A percentile compares a stretch with the other conserved stretches of the same genome.
phyloP scores from a whole-genome alignment of 768 basidiomycete species.

The Brasilioporus rufonigricans region DNA sequence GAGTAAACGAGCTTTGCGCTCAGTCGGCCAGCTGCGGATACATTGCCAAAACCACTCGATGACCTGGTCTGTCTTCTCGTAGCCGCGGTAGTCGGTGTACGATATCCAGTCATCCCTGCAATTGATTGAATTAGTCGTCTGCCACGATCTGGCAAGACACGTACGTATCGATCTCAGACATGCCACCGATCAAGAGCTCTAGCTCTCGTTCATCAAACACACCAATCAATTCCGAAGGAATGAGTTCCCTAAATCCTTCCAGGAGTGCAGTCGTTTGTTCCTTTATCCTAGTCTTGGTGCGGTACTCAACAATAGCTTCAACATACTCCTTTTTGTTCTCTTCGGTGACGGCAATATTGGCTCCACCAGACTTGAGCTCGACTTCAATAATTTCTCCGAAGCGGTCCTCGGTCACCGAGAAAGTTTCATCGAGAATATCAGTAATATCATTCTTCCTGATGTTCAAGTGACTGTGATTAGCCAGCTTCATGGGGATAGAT shows the following conservation, averaged over 20 bases:
- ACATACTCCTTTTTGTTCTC: slow-evolving; percentile 80
- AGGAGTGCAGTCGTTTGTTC: slow-evolving; percentile 86
- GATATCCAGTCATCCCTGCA: slow-evolving; percentile 86
- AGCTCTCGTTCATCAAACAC: slow-evolving; percentile 92
- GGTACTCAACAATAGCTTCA: slow-evolving; percentile 74
- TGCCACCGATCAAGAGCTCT: slow-evolving; percentile 87
- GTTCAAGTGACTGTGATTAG: slow-evolving; percentile 1
- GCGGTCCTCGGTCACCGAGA: slow-evolving; percentile 67
- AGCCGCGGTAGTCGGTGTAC: slow-evolving; percentile 89
- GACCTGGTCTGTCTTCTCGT: slow-evolving; percentile 81
- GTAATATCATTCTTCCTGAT: slow-evolving; percentile 74
- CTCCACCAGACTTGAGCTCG: slow-evolving; percentile 64
- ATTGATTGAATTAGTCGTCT: not conserved
- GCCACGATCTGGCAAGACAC: slow-evolving; percentile 19
- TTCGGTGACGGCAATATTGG: slow-evolving; percentile 60
- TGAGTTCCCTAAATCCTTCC: slow-evolving; percentile 80
- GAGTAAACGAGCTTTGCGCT: slow-evolving; percentile 80
- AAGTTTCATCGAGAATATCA: slow-evolving; percentile 70
- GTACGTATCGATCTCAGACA: slow-evolving; percentile 88
- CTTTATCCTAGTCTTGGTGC: slow-evolving; percentile 76
- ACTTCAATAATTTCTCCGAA: slow-evolving; percentile 71
- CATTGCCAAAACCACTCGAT: slow-evolving; percentile 98
- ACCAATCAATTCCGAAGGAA: slow-evolving; percentile 79
- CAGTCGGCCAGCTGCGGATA: slow-evolving; percentile 85
- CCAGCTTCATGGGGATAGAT: not conserved